These are phyloP conservation scores for Lanmaoa pseudosensibilis DNA, from an alignment of 768 basidiomycete species.

Conservation along the genomic window DNA sequence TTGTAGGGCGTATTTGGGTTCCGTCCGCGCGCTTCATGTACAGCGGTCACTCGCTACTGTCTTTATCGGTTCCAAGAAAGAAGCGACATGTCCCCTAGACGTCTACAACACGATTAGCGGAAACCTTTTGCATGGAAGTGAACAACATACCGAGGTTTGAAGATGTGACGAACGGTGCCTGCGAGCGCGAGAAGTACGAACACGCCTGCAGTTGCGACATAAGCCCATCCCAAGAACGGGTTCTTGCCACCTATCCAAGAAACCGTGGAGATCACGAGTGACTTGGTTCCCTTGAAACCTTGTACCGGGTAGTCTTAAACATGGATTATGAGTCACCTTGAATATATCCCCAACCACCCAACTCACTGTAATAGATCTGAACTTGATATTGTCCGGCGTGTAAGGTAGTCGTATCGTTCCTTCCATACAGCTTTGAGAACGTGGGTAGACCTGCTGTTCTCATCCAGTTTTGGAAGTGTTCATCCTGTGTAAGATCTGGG, in stretches of 20 bases:
- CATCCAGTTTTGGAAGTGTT: constrained; percentile 99
- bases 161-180: constrained; percentile 88
- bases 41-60: neutral
- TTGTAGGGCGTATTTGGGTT: constrained; percentile 10
- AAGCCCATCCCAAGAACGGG: constrained; percentile 97
- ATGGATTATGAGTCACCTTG: constrained; percentile 2
- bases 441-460: constrained; percentile 95
- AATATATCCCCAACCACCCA: neutral
- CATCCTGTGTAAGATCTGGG: constrained; percentile 73
- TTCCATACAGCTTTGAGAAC: constrained; percentile 91
- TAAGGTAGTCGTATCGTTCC: constrained; percentile 81
- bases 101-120: constrained; percentile 42
- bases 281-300: constrained; percentile 92
- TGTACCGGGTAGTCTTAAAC: constrained; percentile 88
- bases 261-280: constrained; percentile 94
- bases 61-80: constrained; percentile 76
- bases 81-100: constrained; percentile 82
- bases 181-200: constrained; percentile 86
- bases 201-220: constrained; percentile 83
- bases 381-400: constrained; percentile 73
- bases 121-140: neutral
- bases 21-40: constrained; percentile 1
- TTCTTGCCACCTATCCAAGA: constrained; percentile 99
- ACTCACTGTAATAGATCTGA: constrained; percentile 72
- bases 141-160: constrained; percentile 78